Conservation (phyloP, 164 flowering plant species). For the Echeveria elegans region DNA sequence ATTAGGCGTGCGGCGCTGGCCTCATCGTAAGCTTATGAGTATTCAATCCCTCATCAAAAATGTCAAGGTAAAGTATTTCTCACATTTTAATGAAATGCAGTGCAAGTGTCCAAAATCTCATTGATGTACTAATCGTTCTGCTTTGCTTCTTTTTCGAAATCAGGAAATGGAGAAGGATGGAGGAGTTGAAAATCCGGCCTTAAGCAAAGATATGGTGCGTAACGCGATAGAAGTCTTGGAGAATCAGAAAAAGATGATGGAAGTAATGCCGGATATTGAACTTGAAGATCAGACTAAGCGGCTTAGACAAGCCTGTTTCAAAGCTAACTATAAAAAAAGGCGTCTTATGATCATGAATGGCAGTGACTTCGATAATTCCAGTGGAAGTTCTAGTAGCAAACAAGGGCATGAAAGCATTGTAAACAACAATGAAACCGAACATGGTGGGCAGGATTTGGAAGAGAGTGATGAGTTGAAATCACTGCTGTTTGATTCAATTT, state of each 20-base stretch:
- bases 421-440: background rate
- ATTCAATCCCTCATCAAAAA: slow-evolving; percentile 58
- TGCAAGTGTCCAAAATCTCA: background rate
- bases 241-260: slow-evolving; percentile 48
- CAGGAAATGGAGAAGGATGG: slow-evolving; percentile 32
- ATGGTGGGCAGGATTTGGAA: background rate
- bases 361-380: background rate
- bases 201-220: slow-evolving; percentile 18
- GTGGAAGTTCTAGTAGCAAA: background rate
- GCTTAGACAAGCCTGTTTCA: slow-evolving; percentile 79
- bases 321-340: slow-evolving; percentile 75
- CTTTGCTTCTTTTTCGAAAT: slow-evolving; percentile 18
- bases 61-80: slow-evolving; percentile 34
- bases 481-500: background rate
- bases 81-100: background rate
- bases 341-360: slow-evolving; percentile 18
- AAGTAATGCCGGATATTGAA: slow-evolving; percentile 45
- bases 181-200: slow-evolving; percentile 12
- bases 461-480: background rate
- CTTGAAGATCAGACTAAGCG: slow-evolving; percentile 52
- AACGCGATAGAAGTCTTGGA: slow-evolving; percentile 40
- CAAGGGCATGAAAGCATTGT: background rate
- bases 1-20: slow-evolving; percentile 66
- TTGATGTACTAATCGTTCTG: background rate
- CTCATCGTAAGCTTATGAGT: slow-evolving; percentile 68